Evolutionary conservation across 352 stramenopile species (phyloP).

Genomic region (Pythium phragmiticola): DNA sequence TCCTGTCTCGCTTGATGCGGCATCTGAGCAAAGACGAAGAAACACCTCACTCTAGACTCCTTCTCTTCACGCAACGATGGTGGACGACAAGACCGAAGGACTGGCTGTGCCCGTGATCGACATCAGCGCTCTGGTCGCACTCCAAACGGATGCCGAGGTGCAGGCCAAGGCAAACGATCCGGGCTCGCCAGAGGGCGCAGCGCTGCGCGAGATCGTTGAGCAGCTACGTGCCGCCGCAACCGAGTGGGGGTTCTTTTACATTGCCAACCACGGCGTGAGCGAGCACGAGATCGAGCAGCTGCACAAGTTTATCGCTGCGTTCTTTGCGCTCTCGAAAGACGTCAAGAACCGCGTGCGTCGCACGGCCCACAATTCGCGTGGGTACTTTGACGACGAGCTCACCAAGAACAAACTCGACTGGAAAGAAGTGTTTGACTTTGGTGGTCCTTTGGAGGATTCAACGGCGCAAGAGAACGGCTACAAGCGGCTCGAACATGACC

Average conservation of each 20-base stretch:
- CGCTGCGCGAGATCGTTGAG: conserved; percentile 37
- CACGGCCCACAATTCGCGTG: conserved; percentile 74
- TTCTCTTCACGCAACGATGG: too few relatives aligned
- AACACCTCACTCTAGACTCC: too few relatives aligned
- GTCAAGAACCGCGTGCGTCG: conserved; percentile 59
- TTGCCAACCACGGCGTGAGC: conserved; percentile 77
- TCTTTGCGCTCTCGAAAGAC: conserved; percentile 79
- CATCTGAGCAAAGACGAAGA: too few relatives aligned
- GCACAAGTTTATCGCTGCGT: conserved; percentile 51
- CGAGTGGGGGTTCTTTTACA: conserved; percentile 93
- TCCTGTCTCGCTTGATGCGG: too few relatives aligned
- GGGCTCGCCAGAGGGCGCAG: background rate
- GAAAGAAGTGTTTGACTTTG: conserved; percentile 88
- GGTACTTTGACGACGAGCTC: conserved; percentile 93
- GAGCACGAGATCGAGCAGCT: conserved; percentile 60
- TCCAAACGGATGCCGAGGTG: background rate
- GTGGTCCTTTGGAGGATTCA: conserved; percentile 30
- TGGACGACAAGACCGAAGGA: too few relatives aligned
- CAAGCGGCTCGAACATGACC: too few relatives aligned
- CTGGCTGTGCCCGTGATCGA: too few relatives aligned
- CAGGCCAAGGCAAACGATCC: background rate
- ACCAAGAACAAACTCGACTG: conserved; percentile 94
- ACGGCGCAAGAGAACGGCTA: too few relatives aligned
- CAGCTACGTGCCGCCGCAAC: conserved; percentile 51
- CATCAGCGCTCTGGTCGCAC: too few relatives aligned